Conservation (phyloP, 2,329 filamentous ascomycete genomes). For the Trichoderma arundinaceum region DNA sequence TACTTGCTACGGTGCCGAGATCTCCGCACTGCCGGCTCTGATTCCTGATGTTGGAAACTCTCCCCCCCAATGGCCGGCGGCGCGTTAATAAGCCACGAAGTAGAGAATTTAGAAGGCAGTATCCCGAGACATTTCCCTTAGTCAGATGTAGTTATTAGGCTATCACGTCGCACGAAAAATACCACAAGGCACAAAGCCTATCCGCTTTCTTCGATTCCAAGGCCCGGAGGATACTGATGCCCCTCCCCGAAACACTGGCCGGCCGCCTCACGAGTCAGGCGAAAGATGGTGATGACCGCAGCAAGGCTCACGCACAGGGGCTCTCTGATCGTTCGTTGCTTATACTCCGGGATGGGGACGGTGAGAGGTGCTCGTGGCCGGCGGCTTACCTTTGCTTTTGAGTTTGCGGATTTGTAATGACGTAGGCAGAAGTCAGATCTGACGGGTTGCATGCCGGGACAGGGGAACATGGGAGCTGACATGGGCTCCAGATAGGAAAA, state of each 20-base stretch:
- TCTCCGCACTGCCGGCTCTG: neutral
- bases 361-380: neutral
- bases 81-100: neutral
- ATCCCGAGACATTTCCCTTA: neutral
- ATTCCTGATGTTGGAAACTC: neutral
- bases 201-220: neutral
- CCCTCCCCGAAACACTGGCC: no score
- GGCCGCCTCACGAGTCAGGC: neutral
- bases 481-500: no score
- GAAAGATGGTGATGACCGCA: neutral
- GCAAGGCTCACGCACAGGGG: neutral
- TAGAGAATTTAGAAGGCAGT: neutral
- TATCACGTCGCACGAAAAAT: neutral
- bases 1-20: neutral
- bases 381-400: neutral
- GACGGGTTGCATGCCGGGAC: neutral
- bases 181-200: neutral
- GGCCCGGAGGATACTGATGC: no score
- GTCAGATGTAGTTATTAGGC: neutral
- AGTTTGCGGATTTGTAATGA: neutral
- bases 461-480: no score
- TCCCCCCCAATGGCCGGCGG: no score
- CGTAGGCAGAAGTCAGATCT: conserved; percentile 1
- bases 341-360: neutral
- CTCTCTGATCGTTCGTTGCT: no score